Base-by-base conservation (phyloP, 768 basidiomycete genomes). In the Termitomyces titanicus region DNA sequence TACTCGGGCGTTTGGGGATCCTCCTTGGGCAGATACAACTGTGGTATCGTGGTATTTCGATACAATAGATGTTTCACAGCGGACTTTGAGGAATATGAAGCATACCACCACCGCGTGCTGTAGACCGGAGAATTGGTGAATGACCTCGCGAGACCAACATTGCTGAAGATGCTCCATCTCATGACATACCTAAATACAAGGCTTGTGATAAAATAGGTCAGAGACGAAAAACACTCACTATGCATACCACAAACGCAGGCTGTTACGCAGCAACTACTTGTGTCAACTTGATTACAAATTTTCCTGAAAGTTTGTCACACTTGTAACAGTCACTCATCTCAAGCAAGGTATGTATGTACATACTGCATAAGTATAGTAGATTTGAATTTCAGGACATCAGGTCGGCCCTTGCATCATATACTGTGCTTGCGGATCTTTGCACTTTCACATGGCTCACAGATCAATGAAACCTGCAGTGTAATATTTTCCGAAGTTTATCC, bases 1-100 rank as follows among this genome's bases (percentile, higher is more conserved):
- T 46, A 24, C 31, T 53, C 37, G 9, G 38, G 43, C 18, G 29
- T 44, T 7, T 51, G n/a, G 9, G 17, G 10, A 1, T 44, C 48
- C 5, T 25, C 25, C 3, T 3, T 33, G 8, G 11, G 43, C 11
- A 27, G 25, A 20, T 62, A 62, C 5, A 62, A 43, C 46, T 56
- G 53, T 4, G 33, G 20, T 18, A 53, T 46, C 15, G 58, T 53
- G 15, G 47, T 48, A 7, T 55, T 39, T 47, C 44, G 35, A 29
- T 35, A 53, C n/a, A 53, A 18, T 22, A 60, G 51, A 43, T 57
- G 58, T 12, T 53, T 53, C 27, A 53, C 48, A 27, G 58, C 47
- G 22, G 56, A 60, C 18, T 49, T 31, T 24, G 58, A 57, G 20
- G 51, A 11, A 25, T 34, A 50, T 22, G 20, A 46, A 20, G 48